Conservation (phyloP, 2,329 filamentous ascomycete species). For the Talaromyces amestolkiae region DNA sequence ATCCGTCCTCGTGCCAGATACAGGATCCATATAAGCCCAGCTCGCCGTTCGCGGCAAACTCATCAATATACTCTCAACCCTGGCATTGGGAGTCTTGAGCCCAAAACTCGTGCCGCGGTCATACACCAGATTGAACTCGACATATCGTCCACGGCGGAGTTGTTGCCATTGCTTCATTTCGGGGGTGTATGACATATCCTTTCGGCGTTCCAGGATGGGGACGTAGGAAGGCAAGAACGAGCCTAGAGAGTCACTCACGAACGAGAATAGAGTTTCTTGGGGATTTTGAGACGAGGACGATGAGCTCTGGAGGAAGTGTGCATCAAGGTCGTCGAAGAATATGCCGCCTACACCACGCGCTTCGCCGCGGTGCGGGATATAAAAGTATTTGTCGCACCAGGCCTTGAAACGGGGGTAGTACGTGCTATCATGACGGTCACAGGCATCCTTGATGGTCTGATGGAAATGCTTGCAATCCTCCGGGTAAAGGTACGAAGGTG, state of each 20-base stretch:
- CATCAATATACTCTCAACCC: constrained; percentile 97
- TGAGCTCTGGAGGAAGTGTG: constrained; percentile 39
- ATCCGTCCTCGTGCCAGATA: constrained; percentile 45
- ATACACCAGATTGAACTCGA: constrained; percentile 97
- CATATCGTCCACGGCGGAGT: constrained; percentile 86
- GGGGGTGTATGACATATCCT: constrained; percentile 85
- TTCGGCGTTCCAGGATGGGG: constrained; percentile 81
- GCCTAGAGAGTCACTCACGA: constrained; percentile 77
- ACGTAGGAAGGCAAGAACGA: constrained; percentile 89
- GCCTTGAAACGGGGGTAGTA: constrained; percentile 96
- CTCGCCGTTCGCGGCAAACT: constrained; percentile 87
- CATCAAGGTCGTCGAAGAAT: constrained; percentile 97
- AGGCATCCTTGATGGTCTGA: constrained; percentile 84
- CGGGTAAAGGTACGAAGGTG: constrained; percentile 90
- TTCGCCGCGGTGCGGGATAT: constrained; percentile 86
- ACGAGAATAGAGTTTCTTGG: constrained; percentile 84
- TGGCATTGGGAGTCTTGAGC: constrained; percentile 82
- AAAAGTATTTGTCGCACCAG: constrained; percentile 98
- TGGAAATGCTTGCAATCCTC: constrained; percentile 98
- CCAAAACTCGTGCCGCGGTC: constrained; percentile 94
- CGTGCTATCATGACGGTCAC: constrained; percentile 85
- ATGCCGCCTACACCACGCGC: constrained; percentile 87
- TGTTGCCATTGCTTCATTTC: constrained; percentile 96
- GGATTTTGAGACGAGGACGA: constrained; percentile 65
- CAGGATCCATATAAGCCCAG: constrained; percentile 90